These are phyloP conservation scores for Dendrothele bispora DNA, from an alignment of 768 basidiomycete species.

Conservation along the genomic window DNA sequence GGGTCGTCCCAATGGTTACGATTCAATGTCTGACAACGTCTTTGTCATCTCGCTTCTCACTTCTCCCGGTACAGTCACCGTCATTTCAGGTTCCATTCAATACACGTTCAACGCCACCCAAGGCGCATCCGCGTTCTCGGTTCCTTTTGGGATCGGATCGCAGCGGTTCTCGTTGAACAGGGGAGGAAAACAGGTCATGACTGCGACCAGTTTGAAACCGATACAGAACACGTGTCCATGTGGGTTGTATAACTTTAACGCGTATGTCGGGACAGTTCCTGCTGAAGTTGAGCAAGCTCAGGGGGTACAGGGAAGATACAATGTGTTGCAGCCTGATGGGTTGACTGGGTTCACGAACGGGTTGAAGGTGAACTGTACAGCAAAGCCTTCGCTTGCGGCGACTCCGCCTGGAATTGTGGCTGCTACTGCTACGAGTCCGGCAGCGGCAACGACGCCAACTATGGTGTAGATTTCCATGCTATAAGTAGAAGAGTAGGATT, in stretches of 20 bases:
- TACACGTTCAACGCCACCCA: constrained; percentile 17
- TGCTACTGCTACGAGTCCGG: constrained; percentile 11
- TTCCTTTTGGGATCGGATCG: constrained; percentile 16
- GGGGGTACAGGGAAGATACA: constrained; percentile 4
- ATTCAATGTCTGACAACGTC: constrained; percentile 14
- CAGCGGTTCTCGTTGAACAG: constrained; percentile 16
- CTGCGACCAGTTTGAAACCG: constrained; percentile 14
- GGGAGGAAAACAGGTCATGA: constrained; percentile 11
- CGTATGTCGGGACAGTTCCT: constrained; percentile 21
- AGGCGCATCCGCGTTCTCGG: constrained; percentile 17
- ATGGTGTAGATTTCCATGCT: not conserved
- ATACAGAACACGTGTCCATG: constrained; percentile 18
- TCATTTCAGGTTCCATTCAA: constrained; percentile 17
- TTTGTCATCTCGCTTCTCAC: constrained; percentile 18
- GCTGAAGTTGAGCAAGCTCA: too few species aligned
- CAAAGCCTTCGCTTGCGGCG: constrained; percentile 11
- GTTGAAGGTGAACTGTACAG: constrained; percentile 13
- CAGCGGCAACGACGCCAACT: not conserved
- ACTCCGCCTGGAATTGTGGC: constrained; percentile 13
- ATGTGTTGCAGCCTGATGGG: constrained; percentile 11
- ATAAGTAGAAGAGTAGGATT: too few species aligned
- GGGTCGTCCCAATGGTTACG: constrained; percentile 18
- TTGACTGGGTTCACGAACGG: constrained; percentile 11
- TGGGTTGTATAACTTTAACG: constrained; percentile 20
- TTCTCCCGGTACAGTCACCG: constrained; percentile 13